phyloP scores from a whole-genome alignment of 805 yeast species.

The Ogataea nitratoaversa region DNA sequence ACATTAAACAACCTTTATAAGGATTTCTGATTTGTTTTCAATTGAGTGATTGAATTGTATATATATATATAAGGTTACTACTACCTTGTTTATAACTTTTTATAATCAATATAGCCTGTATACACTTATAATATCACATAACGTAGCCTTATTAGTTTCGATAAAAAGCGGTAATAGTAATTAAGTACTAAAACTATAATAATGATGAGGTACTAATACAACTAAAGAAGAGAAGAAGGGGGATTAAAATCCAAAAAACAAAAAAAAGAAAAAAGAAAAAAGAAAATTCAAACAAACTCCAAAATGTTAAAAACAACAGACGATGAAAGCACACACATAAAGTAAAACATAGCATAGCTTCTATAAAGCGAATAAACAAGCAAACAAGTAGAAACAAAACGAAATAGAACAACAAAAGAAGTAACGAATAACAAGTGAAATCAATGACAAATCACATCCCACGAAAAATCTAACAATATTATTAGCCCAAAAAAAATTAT shows the following conservation, averaged over 20 bases:
- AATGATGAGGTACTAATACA: background rate
- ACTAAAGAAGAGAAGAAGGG: background rate
- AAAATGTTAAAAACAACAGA: background rate
- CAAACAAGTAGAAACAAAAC: too few relatives aligned
- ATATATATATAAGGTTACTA: too few relatives aligned
- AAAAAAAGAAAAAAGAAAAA: background rate
- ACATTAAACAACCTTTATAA: slow-evolving; percentile 19
- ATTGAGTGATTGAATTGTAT: too few relatives aligned
- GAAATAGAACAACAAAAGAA: too few relatives aligned
- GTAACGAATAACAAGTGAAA: too few relatives aligned
- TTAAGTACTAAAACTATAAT: background rate
- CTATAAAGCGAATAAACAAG: too few relatives aligned
- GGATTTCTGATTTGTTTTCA: slow-evolving; percentile 25
- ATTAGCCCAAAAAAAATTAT: slow-evolving; percentile 1
- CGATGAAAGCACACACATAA: background rate
- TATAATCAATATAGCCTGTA: too few relatives aligned
- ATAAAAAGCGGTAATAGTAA: too few relatives aligned
- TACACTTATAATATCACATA: too few relatives aligned
- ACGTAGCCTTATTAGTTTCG: too few relatives aligned
- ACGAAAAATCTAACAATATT: background rate
- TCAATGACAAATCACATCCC: too few relatives aligned
- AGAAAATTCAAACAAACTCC: slow-evolving; percentile 4
- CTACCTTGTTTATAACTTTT: too few relatives aligned
- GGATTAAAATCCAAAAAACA: background rate
- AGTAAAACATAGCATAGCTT: background rate